A percentile compares a stretch with the other conserved stretches of the same genome.
These are phyloP conservation scores for Paramecium sexaurelia DNA, from an alignment of 73 alveolate genomes.

Conservation along the genomic window DNA sequence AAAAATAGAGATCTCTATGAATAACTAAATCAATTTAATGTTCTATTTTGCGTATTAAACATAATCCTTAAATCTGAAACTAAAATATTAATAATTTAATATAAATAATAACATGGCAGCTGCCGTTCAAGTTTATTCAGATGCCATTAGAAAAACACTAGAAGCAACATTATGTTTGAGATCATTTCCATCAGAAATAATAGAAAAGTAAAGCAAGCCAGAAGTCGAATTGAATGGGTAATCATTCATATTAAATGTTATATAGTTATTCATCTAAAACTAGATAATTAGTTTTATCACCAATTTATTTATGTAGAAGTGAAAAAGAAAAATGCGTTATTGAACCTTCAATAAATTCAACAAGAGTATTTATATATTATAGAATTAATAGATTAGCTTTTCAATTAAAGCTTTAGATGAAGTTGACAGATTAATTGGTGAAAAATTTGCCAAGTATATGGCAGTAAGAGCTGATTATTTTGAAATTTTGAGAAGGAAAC, in stretches of 20 bases:
- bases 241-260: neutral
- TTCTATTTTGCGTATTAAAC: neutral
- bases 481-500: slow-evolving; percentile 56
- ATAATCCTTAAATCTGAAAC: neutral
- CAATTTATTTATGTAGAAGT: slow-evolving; percentile 80
- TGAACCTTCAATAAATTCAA: slow-evolving; percentile 81
- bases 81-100: neutral
- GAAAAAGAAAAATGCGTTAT: slow-evolving; percentile 85
- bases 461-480: slow-evolving; percentile 59
- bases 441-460: slow-evolving; percentile 45
- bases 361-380: slow-evolving; percentile 52
- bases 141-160: slow-evolving; percentile 33
- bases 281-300: slow-evolving; percentile 60
- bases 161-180: slow-evolving; percentile 33
- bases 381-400: slow-evolving; percentile 30
- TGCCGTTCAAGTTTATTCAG: slow-evolving; percentile 19
- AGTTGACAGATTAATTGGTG: slow-evolving; percentile 7
- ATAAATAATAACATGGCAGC: neutral
- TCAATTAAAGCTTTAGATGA: slow-evolving; percentile 35
- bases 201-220: slow-evolving; percentile 47
- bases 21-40: neutral
- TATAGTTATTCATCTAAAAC: slow-evolving; percentile 39
- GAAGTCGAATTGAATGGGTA: slow-evolving; percentile 54
- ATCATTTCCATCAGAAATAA: slow-evolving; percentile 53
- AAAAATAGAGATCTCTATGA: neutral